Evolutionary conservation across 2,329 filamentous ascomycete species (phyloP), one percentile per base, ranked within the genome.

Genomic region (Claviceps maximensis): DNA sequence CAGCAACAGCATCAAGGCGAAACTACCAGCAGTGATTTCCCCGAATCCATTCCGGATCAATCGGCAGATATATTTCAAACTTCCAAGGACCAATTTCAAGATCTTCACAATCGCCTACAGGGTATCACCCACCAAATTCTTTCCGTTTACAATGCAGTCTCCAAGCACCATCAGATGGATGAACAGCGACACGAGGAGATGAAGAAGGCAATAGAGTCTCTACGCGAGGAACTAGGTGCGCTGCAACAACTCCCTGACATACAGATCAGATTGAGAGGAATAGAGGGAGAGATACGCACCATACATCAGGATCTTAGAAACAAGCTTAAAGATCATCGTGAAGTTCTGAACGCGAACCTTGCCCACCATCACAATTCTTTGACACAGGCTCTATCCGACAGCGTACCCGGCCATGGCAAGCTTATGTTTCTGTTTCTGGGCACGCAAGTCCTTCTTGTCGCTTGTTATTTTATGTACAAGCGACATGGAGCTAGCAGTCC

Each of bases 21-120:
- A 23, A 51, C 55, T 47, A 49, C 53, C 58, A 58, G 59, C 50
- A 58, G 59, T 50, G 63, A 61, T 50, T 51, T 55, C 31, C 53
- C 59, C 56, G 55, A 62, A 58, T 61, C 67, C 47, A 65, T 78
- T 46, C 70, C 74, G 46, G 78, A 82, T 60, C 59, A 71, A 54
- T 63, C 70, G 36, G 67, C 78, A 50, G 71, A 76, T 47, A 61
- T 64, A 33, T 76, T 77, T 62, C 68, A 70, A 23, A 73, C 70
- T 46, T 76, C 76, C 58, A 70, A 70, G 59, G 70, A 71, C 13
- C 89, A 95, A 67, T 91, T 96, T 64, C 76, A 78, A 36, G 90
- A 96, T 65, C 76, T 97, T 15, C 86, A 95, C 73, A 86, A 86
- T 71, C 86, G 89, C 33, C 73, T 97, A 19, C 88, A 90, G 67